Base-by-base conservation (phyloP, 2,329 filamentous ascomycete species). In the Nemania sp. region DNA sequence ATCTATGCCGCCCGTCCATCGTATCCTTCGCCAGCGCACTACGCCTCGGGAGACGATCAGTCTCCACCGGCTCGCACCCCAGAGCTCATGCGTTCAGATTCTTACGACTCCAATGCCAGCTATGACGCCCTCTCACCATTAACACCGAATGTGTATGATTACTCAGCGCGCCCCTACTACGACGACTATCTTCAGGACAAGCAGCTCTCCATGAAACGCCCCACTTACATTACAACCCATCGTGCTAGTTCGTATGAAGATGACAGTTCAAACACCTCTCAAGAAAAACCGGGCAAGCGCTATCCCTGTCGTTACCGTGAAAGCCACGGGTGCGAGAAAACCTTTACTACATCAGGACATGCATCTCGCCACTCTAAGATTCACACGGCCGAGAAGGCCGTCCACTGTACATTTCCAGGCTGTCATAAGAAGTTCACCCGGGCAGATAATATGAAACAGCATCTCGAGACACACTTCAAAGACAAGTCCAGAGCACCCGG, bases 371-470 rank as follows among this genome's bases (percentile, higher is more conserved):
- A 95, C 78, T 92, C 92, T 67, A 94, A 94, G 80, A 94, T 93
- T 76, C 92, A 95, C 82, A 93, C 91, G 1, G 91, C 91, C 56
- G 92, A 93, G 80, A 94, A 94, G 82, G 89, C 89, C 15, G 90
- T 93, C 24, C 87, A 85, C 43, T 90, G 88, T 80, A 85, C 89
- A 35, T 92, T 86, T 75, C 82, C 85, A 0, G 90, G 90, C 67
- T 94, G 92, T 82, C 87, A 88, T 79, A 93, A 93, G 82, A 92
- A 91, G 75, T 94, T 94, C 74, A 93, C 91, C 11, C 90, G 92
- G 71, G 90, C 91, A 73, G 92, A 94, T 84, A 94, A 94, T 83
- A 94, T 94, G 92, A 93, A 93, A 84, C 92, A 94, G 81, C 92
- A 94, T 75, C 86, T 93, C 32, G 88, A 92, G 74, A 94, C 92